Percentiles rank a stretch among this genome's conserved stretches.
Evolutionary conservation across 2,329 filamentous ascomycete genomes (phyloP).

Genomic region (Monilinia laxa): DNA sequence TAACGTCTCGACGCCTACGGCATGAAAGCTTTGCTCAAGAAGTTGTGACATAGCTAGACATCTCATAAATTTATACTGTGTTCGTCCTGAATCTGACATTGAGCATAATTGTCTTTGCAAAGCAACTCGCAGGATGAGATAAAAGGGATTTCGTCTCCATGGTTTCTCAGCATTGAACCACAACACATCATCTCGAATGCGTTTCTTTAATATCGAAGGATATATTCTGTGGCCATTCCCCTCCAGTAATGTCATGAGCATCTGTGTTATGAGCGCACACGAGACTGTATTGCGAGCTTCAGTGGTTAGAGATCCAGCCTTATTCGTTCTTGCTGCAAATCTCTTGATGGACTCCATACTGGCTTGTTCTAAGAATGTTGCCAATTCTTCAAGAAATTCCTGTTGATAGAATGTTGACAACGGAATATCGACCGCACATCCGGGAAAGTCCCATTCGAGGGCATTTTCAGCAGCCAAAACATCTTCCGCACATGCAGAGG

Average conservation of each 20-base stretch:
- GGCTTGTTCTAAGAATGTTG: constrained; percentile 56
- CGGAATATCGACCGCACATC: constrained; percentile 50
- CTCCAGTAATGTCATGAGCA: neutral
- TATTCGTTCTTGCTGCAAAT: constrained; percentile 46
- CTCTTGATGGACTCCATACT: constrained; percentile 52
- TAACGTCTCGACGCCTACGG: neutral
- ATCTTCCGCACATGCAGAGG: constrained; percentile 52
- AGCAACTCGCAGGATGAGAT: neutral
- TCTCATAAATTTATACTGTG: neutral
- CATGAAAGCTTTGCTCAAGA: neutral
- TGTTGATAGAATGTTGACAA: constrained; percentile 41
- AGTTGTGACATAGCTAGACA: neutral
- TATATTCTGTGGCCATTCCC: neutral
- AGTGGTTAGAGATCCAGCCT: neutral
- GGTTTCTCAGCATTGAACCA: neutral
- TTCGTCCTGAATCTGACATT: neutral
- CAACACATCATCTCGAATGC: neutral
- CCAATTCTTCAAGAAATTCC: constrained; percentile 50
- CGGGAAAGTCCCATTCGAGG: constrained; percentile 61
- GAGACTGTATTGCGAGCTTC: neutral
- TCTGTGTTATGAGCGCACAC: neutral
- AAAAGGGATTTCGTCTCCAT: neutral
- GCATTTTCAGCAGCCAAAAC: constrained; percentile 53
- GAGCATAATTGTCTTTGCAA: neutral
- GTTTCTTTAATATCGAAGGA: neutral